Evolutionary conservation across 1,139 yeast genomes (phyloP).

Genomic region (Pneumocystis carinii): DNA sequence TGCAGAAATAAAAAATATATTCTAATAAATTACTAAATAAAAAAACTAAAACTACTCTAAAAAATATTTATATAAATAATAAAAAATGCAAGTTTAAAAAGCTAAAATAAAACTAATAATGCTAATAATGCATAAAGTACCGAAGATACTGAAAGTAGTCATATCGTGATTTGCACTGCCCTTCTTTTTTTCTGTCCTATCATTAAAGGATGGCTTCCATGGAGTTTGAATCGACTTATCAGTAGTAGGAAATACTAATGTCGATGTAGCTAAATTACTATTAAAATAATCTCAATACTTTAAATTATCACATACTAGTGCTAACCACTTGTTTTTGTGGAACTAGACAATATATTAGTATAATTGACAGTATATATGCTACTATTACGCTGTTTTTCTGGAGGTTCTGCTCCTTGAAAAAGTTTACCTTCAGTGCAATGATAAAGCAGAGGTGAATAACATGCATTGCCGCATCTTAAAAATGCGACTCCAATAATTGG

Average conservation of each 20-base stretch:
- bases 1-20: not conserved
- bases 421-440: slow-evolving; percentile 3
- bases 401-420: not conserved
- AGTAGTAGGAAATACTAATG: not conserved
- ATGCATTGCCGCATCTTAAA: slow-evolving; percentile 4
- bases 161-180: not conserved
- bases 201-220: not conserved
- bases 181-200: not conserved
- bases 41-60: not conserved
- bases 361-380: not conserved
- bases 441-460: slow-evolving; percentile 5
- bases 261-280: not conserved
- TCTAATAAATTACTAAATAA: not conserved
- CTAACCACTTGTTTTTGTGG: not conserved
- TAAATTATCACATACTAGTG: not conserved
- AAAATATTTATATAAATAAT: not conserved
- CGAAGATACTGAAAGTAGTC: not conserved
- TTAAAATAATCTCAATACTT: not conserved
- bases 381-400: not conserved
- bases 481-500: slow-evolving; percentile 3
- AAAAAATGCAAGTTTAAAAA: not conserved
- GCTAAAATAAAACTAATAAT: not conserved
- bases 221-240: not conserved
- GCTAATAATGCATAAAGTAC: not conserved
- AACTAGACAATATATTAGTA: not conserved